A percentile compares a stretch with the other conserved stretches of the same genome.
Evolutionary conservation across 2,329 filamentous ascomycete genomes (phyloP).

Genomic region (Didymella lethalis): DNA sequence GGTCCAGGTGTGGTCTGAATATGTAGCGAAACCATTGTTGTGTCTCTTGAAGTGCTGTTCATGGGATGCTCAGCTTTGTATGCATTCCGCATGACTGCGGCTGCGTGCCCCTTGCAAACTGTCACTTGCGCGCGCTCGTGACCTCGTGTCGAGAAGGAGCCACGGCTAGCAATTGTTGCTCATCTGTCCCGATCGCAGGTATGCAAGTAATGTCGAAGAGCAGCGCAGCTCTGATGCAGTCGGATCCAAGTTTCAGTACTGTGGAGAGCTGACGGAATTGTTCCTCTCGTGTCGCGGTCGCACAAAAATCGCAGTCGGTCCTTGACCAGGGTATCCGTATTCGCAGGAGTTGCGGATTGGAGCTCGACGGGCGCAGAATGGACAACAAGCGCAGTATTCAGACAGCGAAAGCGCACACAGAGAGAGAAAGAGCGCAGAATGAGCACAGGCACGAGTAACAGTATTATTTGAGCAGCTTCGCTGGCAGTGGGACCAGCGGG

Average conservation of each 20-base stretch:
- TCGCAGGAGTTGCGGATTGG: constrained; percentile 1
- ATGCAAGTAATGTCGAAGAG: constrained; percentile 2
- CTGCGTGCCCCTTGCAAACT: constrained; percentile 13
- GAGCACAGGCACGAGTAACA: constrained; percentile 20
- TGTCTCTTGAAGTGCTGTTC: not conserved
- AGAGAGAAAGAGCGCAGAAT: constrained; percentile 19
- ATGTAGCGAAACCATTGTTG: constrained; percentile 9
- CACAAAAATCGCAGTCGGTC: constrained; percentile 14
- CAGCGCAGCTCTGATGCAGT: constrained; percentile 4
- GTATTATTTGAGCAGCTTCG: constrained; percentile 41
- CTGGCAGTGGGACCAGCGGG: constrained; percentile 36
- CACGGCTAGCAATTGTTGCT: not conserved
- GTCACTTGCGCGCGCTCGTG: constrained; percentile 19
- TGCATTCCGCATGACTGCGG: constrained; percentile 17
- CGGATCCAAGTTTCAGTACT: constrained; percentile 8
- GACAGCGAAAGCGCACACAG: constrained; percentile 16
- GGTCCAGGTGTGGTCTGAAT: constrained; percentile 10
- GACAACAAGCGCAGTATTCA: constrained; percentile 15
- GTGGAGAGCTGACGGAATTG: constrained; percentile 13
- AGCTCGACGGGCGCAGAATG: constrained; percentile 1
- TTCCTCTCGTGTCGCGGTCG: constrained; percentile 19
- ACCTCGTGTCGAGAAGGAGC: constrained; percentile 5
- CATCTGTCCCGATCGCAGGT: constrained; percentile 3
- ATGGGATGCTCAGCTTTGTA: not conserved
- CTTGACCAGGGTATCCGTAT: constrained; percentile 12